Evolutionary conservation across 768 basidiomycete species (phyloP).

Genomic region (Suillus brevipes): DNA sequence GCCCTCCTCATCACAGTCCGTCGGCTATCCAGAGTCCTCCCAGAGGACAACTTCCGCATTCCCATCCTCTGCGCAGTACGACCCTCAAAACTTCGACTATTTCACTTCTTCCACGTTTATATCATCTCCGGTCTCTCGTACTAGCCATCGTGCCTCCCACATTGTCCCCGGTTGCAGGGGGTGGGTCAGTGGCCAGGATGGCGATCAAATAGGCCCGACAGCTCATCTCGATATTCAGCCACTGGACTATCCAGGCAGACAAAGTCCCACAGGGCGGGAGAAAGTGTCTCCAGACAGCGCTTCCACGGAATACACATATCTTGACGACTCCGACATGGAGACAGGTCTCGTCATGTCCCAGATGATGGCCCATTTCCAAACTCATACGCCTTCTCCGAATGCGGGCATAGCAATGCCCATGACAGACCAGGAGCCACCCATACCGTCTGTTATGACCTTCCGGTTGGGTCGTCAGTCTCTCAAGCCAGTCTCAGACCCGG

Average conservation of each 20-base stretch:
- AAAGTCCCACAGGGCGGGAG: conserved; percentile 14
- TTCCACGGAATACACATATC: conserved; percentile 30
- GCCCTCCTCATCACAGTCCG: conserved; percentile 13
- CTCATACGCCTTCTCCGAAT: conserved; percentile 16
- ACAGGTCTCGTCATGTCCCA: conserved; percentile 30
- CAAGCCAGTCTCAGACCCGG: conserved; percentile 29
- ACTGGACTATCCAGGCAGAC: conserved; percentile 16
- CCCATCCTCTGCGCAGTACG: conserved; percentile 17
- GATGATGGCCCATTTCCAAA: conserved; percentile 33
- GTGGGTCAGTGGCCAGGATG: conserved; percentile 23
- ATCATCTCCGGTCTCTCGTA: conserved; percentile 11
- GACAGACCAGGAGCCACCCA: background rate
- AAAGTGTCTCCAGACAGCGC: conserved; percentile 30
- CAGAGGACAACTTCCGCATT: conserved; percentile 30
- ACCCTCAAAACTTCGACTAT: conserved; percentile 14
- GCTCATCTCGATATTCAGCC: conserved; percentile 15
- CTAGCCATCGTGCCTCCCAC: background rate
- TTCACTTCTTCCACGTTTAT: conserved; percentile 15
- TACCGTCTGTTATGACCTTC: conserved; percentile 32
- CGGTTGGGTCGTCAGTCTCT: conserved; percentile 26
- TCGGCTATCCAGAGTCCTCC: conserved; percentile 31
- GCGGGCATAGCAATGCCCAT: background rate
- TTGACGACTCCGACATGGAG: conserved; percentile 30
- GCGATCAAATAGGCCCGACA: background rate
- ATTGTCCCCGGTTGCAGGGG: background rate